Base-by-base conservation (phyloP, 495 filamentous ascomycete genomes). In the Talaromyces adpressus region DNA sequence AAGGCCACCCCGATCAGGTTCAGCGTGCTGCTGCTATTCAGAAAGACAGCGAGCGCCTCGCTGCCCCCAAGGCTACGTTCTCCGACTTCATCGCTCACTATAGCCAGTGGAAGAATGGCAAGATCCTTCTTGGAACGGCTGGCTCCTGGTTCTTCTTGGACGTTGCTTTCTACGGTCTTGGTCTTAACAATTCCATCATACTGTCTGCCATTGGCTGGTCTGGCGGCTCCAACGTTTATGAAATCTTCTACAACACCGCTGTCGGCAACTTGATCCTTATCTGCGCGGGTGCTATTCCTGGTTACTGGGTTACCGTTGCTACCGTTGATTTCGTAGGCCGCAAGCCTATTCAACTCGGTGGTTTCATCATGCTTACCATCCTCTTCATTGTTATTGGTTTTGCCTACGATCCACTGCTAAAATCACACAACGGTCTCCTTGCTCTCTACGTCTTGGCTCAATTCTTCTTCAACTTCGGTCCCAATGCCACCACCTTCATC, bases 401-500 rank as follows among this genome's bases (percentile, higher is more conserved):
- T 61, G 87, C 84, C 4, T 94, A 88, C 74, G 73, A 87, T 67
- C 69, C 74, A 77, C 70, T 84, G 66, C 66, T 72, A 59, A 51
- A 80, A 65, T 57, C 81, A 68, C 25, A 78, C 54, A 70, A 76
- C 64, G 77, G 77, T 57, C 79, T 92, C 11, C 79, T 93, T 23
- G 87, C 79, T n/a, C 81, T 91, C 62, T 94, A 93, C 70, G 82
- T 93, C 20, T 75, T 94, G 3, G 86, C 87, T n/a, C 88, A 93
- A 66, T 90, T 91, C 78, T 93, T 91, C 79, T 93, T 93, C 83
- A 93, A 93, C 77, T 92, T 84, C 63, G 79, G 91, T 1, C 92
- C 92, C 59, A 96, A 96, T 74, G 81, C 90, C 1, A 96, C 90
- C 22, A 96, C 91, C 34, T 96, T 96, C 78, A 89, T 96, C 68